Base-by-base conservation (phyloP, 192 early-diverging fungal genomes). In the Jimgerdemannia lactiflua region DNA sequence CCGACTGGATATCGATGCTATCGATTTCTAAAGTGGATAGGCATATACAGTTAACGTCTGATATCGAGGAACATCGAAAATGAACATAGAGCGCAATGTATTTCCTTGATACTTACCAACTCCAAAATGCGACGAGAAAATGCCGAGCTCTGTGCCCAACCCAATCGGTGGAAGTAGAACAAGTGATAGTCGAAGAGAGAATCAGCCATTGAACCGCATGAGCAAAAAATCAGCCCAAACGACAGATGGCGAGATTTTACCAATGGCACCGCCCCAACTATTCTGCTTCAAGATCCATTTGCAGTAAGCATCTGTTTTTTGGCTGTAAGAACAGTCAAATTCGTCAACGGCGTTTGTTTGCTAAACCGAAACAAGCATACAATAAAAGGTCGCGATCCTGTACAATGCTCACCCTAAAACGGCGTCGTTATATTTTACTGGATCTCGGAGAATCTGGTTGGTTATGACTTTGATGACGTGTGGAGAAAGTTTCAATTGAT, bases 261-360 rank as follows among this genome's bases (percentile, higher is more conserved):
- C 88, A 70, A 95, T 94, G 2, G 92, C 94, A n/a, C 94, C 94
- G 77, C 94, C 94, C 94, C 94, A 95, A 69, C 87, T 86, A 39
- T 87, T 83, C 39, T 80, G 69, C 44, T 80, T 78, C 74, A 78
- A 65, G 71, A 95, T 95, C 92, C 93, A 95, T 1, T 84, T 64
- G 39, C 83, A 78, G 78, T 95, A 95, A 18, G 87, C 83, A 29
- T 85, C 74, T 19, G 79, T 65, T 14, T 6, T 14, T 14, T 59
- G 49, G 6, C 49, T 59, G 49, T 10, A 59, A 59, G 14, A 59
- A 6, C 49, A 59, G 6, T 14, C 6, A 59, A 59, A 59, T 59
- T 10, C 29, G 29, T 29, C 29, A 29, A 29, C 29, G 29, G 29
- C 29, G 29, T 29, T 29, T 29, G 29, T 29, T 1, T 29, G 29